Evolutionary conservation across 805 yeast genomes (phyloP).

Genomic region (Ogataea haglerorum): DNA sequence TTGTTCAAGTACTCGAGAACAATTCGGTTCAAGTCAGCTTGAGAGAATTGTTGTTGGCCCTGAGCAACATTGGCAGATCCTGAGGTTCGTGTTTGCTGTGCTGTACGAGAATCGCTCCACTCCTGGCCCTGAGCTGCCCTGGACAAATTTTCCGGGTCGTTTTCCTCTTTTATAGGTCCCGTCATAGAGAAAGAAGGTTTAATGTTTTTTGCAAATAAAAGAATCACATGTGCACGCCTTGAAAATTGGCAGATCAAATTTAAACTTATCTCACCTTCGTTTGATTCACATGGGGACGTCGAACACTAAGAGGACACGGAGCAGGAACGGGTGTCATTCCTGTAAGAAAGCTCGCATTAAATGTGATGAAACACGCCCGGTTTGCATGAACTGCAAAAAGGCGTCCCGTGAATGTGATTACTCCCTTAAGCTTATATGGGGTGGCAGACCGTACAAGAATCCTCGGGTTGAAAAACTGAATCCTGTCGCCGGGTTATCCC

Average conservation of each 20-base stretch:
- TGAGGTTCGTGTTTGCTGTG: constrained; percentile 9
- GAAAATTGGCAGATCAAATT: constrained; percentile 1
- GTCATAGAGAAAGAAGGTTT: constrained; percentile 11
- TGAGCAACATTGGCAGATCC: constrained; percentile 8
- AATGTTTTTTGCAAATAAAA: constrained; percentile 5
- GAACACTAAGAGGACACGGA: constrained; percentile 36
- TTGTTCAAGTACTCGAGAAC: constrained; percentile 90
- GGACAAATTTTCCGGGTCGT: constrained; percentile 9
- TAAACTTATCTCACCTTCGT: not conserved
- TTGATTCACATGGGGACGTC: constrained; percentile 2
- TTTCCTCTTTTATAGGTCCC: constrained; percentile 18
- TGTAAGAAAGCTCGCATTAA: constrained; percentile 63
- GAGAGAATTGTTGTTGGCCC: constrained; percentile 45
- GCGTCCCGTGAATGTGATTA: constrained; percentile 55
- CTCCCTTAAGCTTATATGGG: constrained; percentile 64
- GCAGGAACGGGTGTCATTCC: constrained; percentile 57
- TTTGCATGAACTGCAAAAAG: constrained; percentile 54
- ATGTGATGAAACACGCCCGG: constrained; percentile 67
- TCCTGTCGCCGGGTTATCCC: constrained; percentile 25
- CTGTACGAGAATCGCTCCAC: constrained; percentile 6
- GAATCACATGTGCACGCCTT: not conserved
- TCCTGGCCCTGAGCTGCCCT: constrained; percentile 9
- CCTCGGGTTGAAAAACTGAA: constrained; percentile 35
- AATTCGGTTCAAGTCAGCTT: constrained; percentile 85
- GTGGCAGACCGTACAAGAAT: constrained; percentile 62